A percentile compares a stretch with the other conserved stretches of the same genome.
These are phyloP conservation scores for Calonectria pauciramosa DNA, from an alignment of 2,329 filamentous ascomycete genomes.

Conservation along the genomic window DNA sequence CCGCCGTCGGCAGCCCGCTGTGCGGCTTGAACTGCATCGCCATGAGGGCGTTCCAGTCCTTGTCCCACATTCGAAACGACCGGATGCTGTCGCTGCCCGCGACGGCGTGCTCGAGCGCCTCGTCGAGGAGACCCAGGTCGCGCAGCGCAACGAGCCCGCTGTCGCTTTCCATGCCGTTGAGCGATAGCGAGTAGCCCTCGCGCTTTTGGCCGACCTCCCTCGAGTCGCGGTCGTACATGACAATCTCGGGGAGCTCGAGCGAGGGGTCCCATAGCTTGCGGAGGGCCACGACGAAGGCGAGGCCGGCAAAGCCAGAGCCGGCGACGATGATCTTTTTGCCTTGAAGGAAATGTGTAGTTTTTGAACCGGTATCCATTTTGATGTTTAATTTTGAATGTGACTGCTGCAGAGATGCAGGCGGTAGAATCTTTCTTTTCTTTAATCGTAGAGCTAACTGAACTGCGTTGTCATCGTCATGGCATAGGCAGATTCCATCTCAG, in stretches of 20 bases:
- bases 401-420: too few species aligned
- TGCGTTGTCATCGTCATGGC: neutral
- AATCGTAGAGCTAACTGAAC: neutral
- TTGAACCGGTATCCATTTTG: neutral
- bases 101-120: neutral
- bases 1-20: constrained; percentile 9
- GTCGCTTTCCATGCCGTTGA: neutral
- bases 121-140: neutral
- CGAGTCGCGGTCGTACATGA: neutral
- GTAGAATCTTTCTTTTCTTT: too few species aligned
- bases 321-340: neutral
- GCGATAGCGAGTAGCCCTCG: neutral
- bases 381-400: too few species aligned
- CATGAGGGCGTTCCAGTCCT: constrained; percentile 13
- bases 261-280: neutral
- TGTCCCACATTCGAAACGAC: constrained; percentile 4
- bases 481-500: too few species aligned
- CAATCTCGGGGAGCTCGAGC: neutral
- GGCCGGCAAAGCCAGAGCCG: neutral
- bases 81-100: neutral
- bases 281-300: neutral
- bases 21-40: constrained; percentile 7
- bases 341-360: neutral
- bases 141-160: neutral
- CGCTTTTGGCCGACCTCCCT: neutral